Evolutionary conservation across 169 alveolate genomes (phyloP), one percentile per base, ranked within the genome.

Genomic region (Plasmodium vinckei): DNA sequence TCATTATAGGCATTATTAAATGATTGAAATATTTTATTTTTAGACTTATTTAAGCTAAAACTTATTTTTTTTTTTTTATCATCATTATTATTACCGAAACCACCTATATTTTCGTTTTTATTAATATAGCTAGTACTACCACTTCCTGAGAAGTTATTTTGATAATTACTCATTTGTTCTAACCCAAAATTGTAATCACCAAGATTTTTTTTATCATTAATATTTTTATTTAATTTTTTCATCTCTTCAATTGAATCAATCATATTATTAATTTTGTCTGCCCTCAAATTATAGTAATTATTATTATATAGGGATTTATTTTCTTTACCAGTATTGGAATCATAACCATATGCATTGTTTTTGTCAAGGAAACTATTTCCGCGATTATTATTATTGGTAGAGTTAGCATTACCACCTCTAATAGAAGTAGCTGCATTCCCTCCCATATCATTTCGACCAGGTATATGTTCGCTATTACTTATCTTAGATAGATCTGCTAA

Each of bases 201-300:
- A 33, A 72, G 56, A 0, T 33, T 72, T 56, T 72, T 57, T 15
- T 46, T 72, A 33, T 72, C 87, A 65, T 67, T 79, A 53, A 65
- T 79, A 53, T 54, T 79, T n/a, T 54, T 79, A 15, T 65, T 79
- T 33, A 79, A 13, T 15, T 79, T 79, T 51, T 79, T 79, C 89
- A 79, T 79, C 56, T 79, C 89, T 53, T 79, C 89, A 19, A 79
- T 79, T 0, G 82, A 79, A 46, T 79, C 82, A 53, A 79, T 64
- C 89, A 79, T 79, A 79, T 79, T 51, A 57, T 53, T 79, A 79
- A 79, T 79, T 67, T 79, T 79, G 3, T 67, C 89, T 12, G 82
- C 72, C 33, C 65, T 67, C 12, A 79, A 33, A 79, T 64, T 79
- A 56, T 65, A 60, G 12, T 42, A 69, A 79, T 65, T 65, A 13